phyloP scores from a whole-genome alignment of 768 basidiomycete genomes.

The Tricholoma matsutake region DNA sequence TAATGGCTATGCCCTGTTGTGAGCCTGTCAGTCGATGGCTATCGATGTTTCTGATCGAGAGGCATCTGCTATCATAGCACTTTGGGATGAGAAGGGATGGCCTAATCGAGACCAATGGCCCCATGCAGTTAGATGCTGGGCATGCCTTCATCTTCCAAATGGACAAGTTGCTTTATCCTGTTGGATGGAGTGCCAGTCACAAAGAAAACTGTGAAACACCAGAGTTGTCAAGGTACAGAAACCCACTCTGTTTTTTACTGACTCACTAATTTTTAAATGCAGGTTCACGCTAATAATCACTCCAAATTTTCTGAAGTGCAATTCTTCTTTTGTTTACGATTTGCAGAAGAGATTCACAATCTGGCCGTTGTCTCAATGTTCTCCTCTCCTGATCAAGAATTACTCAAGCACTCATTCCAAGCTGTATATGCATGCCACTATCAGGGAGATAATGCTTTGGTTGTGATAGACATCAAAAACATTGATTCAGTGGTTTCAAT shows the following conservation, averaged over 20 bases:
- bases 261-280: background rate
- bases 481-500: background rate
- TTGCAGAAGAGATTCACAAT: background rate
- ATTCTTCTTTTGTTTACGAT: slow-evolving; percentile 3
- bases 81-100: background rate
- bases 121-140: slow-evolving; percentile 21
- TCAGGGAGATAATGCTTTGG: background rate
- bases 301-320: slow-evolving; percentile 5
- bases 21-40: background rate
- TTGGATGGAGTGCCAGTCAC: slow-evolving; percentile 27
- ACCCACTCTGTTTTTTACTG: background rate
- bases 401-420: background rate
- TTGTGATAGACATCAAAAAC: background rate
- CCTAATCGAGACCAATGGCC: background rate
- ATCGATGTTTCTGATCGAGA: background rate
- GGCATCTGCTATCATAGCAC: background rate
- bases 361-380: slow-evolving; percentile 7
- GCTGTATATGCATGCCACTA: slow-evolving; percentile 1
- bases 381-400: background rate
- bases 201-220: slow-evolving; percentile 13
- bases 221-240: slow-evolving; percentile 22
- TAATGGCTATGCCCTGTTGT: background rate
- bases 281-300: background rate
- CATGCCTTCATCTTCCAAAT: slow-evolving; percentile 33
- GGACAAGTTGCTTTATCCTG: slow-evolving; percentile 32